These are phyloP conservation scores for Globisporangium cystogenes DNA, from an alignment of 352 stramenopile genomes.

Conservation along the genomic window DNA sequence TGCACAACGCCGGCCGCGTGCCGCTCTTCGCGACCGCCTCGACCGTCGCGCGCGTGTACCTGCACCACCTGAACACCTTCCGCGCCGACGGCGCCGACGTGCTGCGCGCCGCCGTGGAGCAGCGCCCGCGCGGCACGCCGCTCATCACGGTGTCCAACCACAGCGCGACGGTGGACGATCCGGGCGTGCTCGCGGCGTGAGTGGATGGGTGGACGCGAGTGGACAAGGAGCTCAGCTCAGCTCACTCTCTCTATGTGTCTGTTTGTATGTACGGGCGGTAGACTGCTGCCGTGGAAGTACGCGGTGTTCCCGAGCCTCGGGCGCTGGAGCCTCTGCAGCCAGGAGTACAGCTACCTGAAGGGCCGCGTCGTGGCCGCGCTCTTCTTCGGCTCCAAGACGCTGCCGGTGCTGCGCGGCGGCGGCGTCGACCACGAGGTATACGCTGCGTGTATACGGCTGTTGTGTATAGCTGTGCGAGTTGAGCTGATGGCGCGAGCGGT, in stretches of 20 bases:
- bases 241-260: neutral
- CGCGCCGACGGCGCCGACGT: slow-evolving; percentile 34
- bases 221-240: neutral
- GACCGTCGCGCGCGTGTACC: slow-evolving; percentile 46
- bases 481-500: neutral
- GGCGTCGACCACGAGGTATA: slow-evolving; percentile 69
- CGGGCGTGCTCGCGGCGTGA: slow-evolving; percentile 58
- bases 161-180: slow-evolving; percentile 79
- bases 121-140: slow-evolving; percentile 34
- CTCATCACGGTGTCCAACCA: slow-evolving; percentile 86
- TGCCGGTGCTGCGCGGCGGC: slow-evolving; percentile 67
- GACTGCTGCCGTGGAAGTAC: slow-evolving; percentile 75
- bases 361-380: slow-evolving; percentile 39
- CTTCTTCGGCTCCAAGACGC: slow-evolving; percentile 66
- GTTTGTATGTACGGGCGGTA: slow-evolving; percentile 8
- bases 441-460: slow-evolving; percentile 2
- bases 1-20: slow-evolving; percentile 48
- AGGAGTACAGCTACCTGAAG: slow-evolving; percentile 83
- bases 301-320: slow-evolving; percentile 33
- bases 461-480: too few relatives aligned
- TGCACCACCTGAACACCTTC: slow-evolving; percentile 47
- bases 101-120: slow-evolving; percentile 35
- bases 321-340: slow-evolving; percentile 74
- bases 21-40: slow-evolving; percentile 49
- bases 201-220: slow-evolving; percentile 2